A percentile compares a stretch with the other conserved stretches of the same genome.
Conservation (phyloP, 768 basidiomycete species). For the Tremella fuciformis region DNA sequence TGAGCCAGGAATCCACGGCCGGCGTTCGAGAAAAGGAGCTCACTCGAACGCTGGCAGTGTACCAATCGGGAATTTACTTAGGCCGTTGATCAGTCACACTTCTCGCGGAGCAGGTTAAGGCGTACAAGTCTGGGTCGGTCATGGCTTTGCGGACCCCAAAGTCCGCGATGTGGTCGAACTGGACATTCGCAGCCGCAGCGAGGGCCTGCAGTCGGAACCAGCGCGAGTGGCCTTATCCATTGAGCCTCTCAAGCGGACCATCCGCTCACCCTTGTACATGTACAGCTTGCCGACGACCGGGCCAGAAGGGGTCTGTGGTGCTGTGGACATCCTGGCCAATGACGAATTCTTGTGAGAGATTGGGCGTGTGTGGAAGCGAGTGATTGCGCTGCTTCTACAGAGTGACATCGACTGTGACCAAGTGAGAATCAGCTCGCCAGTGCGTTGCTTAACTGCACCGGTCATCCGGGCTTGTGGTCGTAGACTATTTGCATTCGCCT, state of each 20-base stretch:
- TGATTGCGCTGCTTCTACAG: too few relatives aligned
- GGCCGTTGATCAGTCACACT: neutral
- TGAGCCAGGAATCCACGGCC: too few relatives aligned
- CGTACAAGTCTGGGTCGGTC: constrained; percentile 1
- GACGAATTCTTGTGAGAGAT: too few relatives aligned
- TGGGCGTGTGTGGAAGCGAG: too few relatives aligned
- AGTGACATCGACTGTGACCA: too few relatives aligned
- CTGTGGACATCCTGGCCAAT: too few relatives aligned
- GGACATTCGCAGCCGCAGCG: neutral
- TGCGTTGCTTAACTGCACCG: too few relatives aligned
- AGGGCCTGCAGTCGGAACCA: neutral
- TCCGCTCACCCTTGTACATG: neutral
- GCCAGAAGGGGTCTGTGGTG: neutral
- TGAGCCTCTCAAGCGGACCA: too few relatives aligned
- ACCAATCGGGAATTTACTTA: neutral
- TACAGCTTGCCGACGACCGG: constrained; percentile 4
- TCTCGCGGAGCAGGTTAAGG: too few relatives aligned
- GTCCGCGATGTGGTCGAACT: constrained; percentile 1
- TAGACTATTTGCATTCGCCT: too few relatives aligned
- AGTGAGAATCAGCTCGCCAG: too few relatives aligned
- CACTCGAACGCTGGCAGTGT: neutral
- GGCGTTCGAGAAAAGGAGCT: neutral
- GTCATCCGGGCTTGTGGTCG: too few relatives aligned
- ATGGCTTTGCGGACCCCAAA: neutral
- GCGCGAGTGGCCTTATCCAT: neutral